These are phyloP conservation scores for Phytophthora chlamydospora DNA, from an alignment of 352 stramenopile species.

Conservation along the genomic window DNA sequence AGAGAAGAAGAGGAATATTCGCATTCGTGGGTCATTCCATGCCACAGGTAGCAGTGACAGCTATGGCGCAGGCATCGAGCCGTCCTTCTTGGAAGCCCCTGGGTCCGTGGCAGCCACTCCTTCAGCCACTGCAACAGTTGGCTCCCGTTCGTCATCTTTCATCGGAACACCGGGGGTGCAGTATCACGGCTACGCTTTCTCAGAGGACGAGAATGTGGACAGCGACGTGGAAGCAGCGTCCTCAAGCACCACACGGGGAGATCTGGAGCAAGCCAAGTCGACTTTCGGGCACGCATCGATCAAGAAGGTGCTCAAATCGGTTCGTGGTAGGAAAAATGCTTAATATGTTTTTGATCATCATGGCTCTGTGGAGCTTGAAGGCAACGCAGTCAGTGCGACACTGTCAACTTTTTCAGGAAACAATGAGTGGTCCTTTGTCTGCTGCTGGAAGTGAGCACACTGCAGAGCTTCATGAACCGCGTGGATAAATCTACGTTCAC, in stretches of 20 bases:
- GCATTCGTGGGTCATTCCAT: conserved; percentile 64
- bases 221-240: conserved; percentile 64
- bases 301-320: conserved; percentile 85
- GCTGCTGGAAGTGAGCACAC: neutral
- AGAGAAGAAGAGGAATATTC: conserved; percentile 47
- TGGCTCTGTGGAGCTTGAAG: conserved; percentile 9
- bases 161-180: conserved; percentile 10
- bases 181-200: conserved; percentile 85
- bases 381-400: conserved; percentile 16
- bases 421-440: neutral
- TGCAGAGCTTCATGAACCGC: conserved; percentile 7
- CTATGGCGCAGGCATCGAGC: conserved; percentile 20
- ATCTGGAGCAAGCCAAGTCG: conserved; percentile 19
- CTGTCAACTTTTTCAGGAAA: conserved; percentile 9
- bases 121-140: conserved; percentile 16
- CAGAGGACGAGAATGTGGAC: conserved; percentile 77
- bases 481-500: conserved; percentile 27
- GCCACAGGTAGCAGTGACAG: conserved; percentile 23
- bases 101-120: conserved; percentile 15
- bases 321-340: conserved; percentile 75
- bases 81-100: conserved; percentile 28
- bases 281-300: conserved; percentile 41
- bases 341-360: conserved; percentile 23
- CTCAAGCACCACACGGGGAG: conserved; percentile 27
- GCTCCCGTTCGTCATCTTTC: conserved; percentile 17